Base-by-base conservation (phyloP, 176 grass and related monocot species). In the Oryza brachyantha region DNA sequence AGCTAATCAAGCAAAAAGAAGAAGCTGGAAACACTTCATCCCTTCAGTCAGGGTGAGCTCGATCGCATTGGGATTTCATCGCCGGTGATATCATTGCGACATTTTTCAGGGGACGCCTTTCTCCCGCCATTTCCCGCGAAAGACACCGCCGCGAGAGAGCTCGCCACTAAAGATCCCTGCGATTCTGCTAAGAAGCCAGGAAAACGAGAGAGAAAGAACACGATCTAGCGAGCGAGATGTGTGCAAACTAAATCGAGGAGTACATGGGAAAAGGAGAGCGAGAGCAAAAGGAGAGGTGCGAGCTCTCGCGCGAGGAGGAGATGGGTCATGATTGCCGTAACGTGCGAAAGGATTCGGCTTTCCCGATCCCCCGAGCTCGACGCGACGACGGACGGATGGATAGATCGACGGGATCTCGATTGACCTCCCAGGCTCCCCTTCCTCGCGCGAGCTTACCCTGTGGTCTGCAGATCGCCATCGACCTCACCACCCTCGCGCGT, bases 281-380 rank as follows among this genome's bases (percentile, higher is more conserved):
- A 31, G 79, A 29, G 22, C 10, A 52, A 75, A 45, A 42, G 79
- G 79, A 43, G 43, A n/a, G 34, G 67, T 71, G 70, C 50, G 70
- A 74, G 54, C 79, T 48, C 36, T 31, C 3, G 17, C 4, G 11
- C 17, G 12, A 7, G 16, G 50, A n/a, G 21, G 50, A 42, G 72
- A 31, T 73, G 77, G 77, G 52, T 46, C 77, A 85, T 91, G 85
- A 88, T 88, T 83, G 74, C 78, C 38, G 58, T 79, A 85, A 77
- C 89, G 62, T 91, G 89, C 57, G 35, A 46, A 65, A 58, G 64
- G 59, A 72, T 64, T 52, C 77, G 77, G 72, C 71, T 89, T 89
- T 89, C 82, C 77, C 82, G 75, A 72, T 35, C 76, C 55, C 86
- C 86, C 61, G 81, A 88, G 80, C 37, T 57, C 63, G 27, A 73